Evolutionary conservation across 306 rosid species (phyloP).

Genomic region (Carpinus fangiana): DNA sequence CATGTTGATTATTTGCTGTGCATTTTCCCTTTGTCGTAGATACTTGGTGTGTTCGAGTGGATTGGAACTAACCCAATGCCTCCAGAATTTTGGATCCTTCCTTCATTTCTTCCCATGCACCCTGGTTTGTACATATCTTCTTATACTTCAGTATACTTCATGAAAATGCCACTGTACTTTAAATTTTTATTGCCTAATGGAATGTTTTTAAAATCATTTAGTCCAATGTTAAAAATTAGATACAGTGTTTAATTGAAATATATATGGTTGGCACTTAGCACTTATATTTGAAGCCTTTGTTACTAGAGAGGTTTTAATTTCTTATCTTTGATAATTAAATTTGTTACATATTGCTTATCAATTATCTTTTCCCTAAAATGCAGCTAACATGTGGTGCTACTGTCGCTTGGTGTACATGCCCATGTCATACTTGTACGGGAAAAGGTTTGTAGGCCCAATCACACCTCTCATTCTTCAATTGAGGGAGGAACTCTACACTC

Average conservation of each 20-base stretch:
- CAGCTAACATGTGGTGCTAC: constrained; percentile 86
- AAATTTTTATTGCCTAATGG: neutral
- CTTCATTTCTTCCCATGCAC: constrained; percentile 4
- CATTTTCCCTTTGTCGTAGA: neutral
- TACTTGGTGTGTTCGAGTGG: constrained; percentile 32
- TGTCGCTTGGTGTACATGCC: constrained; percentile 74
- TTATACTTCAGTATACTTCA: no score
- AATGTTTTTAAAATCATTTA: neutral
- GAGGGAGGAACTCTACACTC: constrained; percentile 35
- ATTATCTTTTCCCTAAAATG: neutral
- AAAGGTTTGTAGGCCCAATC: constrained; percentile 66
- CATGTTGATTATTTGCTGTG: neutral
- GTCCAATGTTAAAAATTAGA: neutral
- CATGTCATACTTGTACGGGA: constrained; percentile 77
- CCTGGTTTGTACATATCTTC: neutral
- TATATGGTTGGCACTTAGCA: neutral
- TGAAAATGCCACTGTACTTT: neutral
- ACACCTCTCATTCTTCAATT: no score
- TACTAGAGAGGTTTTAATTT: neutral
- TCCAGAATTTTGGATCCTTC: constrained; percentile 21
- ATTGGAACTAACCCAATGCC: constrained; percentile 23
- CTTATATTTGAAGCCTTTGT: neutral
- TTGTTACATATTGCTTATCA: neutral
- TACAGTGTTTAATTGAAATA: neutral
- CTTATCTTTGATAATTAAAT: neutral